Evolutionary conservation across 257 asterid species (phyloP).

Genomic region (Nicotiana tomentosiformis): DNA sequence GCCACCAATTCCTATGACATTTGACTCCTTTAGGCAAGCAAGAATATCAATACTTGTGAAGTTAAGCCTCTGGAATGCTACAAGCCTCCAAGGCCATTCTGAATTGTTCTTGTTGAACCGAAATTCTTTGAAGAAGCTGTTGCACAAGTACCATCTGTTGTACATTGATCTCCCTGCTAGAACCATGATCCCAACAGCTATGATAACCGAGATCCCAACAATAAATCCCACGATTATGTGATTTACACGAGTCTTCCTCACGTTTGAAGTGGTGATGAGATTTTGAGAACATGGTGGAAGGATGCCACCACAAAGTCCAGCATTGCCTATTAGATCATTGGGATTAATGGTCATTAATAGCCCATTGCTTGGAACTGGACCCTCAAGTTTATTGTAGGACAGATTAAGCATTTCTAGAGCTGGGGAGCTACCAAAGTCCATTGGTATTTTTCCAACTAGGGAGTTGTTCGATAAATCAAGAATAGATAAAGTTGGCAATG

Average conservation of each 20-base stretch:
- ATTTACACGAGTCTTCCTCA: slow-evolving; percentile 28
- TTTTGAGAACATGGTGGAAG: slow-evolving; percentile 53
- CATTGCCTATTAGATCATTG: slow-evolving; percentile 53
- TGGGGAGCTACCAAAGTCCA: slow-evolving; percentile 55
- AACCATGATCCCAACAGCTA: slow-evolving; percentile 25
- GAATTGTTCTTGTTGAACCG: slow-evolving; percentile 40
- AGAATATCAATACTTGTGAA: slow-evolving; percentile 60
- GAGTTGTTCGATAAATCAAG: slow-evolving; percentile 66
- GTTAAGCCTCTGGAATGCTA: slow-evolving; percentile 65
- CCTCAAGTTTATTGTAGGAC: slow-evolving; percentile 60
- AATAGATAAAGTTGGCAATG: slow-evolving; percentile 51
- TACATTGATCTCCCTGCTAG: slow-evolving; percentile 44
- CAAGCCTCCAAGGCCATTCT: slow-evolving; percentile 82
- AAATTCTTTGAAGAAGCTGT: slow-evolving; percentile 39
- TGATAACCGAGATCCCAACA: slow-evolving; percentile 37
- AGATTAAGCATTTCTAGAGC: slow-evolving; percentile 66
- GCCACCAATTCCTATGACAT: slow-evolving; percentile 72
- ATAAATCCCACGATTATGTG: slow-evolving; percentile 41
- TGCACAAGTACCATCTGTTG: slow-evolving; percentile 51
- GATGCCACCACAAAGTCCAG: slow-evolving; percentile 68
- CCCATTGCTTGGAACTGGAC: slow-evolving; percentile 65
- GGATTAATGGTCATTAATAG: slow-evolving; percentile 54
- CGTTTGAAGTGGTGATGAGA: slow-evolving; percentile 11
- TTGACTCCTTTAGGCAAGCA: slow-evolving; percentile 55
- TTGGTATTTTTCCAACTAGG: slow-evolving; percentile 58